Conservation (phyloP, 805 yeast species). For the Yamadazyma nakazawae region DNA sequence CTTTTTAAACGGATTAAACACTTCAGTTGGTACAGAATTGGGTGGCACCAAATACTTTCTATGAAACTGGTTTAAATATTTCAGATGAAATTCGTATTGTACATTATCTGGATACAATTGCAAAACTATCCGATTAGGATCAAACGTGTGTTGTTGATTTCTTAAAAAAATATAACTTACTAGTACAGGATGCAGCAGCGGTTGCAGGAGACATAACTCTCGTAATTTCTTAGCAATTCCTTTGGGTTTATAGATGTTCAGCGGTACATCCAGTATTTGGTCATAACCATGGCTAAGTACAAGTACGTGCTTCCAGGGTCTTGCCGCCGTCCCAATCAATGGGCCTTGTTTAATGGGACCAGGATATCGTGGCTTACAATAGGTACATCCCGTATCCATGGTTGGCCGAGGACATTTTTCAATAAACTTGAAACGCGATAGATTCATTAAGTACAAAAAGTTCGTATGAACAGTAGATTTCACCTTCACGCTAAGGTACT, state of each 20-base stretch:
- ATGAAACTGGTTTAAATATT: slow-evolving; percentile 36
- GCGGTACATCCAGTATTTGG: slow-evolving; percentile 42
- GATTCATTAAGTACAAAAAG: neutral
- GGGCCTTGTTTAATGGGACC: slow-evolving; percentile 25
- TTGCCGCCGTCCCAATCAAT: slow-evolving; percentile 43
- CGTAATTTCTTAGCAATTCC: slow-evolving; percentile 18
- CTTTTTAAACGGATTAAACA: slow-evolving; percentile 24
- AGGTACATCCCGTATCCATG: slow-evolving; percentile 61
- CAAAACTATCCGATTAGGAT: slow-evolving; percentile 25
- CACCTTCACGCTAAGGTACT: neutral
- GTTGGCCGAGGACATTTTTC: slow-evolving; percentile 49
- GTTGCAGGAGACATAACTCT: slow-evolving; percentile 37
- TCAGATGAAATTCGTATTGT: slow-evolving; percentile 32
- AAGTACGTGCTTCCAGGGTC: slow-evolving; percentile 55
- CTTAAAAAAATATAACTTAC: slow-evolving; percentile 41
- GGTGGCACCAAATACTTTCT: slow-evolving; percentile 39
- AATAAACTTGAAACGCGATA: slow-evolving; percentile 12
- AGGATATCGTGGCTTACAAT: slow-evolving; percentile 37
- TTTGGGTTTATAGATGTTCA: slow-evolving; percentile 49
- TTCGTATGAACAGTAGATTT: neutral
- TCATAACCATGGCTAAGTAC: slow-evolving; percentile 44
- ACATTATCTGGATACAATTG: slow-evolving; percentile 55
- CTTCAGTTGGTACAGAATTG: slow-evolving; percentile 13
- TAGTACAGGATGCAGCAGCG: slow-evolving; percentile 38
- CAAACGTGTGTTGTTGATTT: neutral